Evolutionary conservation across 371 early-diverging fungal genomes (phyloP).

Genomic region (Mortierella sp.): DNA sequence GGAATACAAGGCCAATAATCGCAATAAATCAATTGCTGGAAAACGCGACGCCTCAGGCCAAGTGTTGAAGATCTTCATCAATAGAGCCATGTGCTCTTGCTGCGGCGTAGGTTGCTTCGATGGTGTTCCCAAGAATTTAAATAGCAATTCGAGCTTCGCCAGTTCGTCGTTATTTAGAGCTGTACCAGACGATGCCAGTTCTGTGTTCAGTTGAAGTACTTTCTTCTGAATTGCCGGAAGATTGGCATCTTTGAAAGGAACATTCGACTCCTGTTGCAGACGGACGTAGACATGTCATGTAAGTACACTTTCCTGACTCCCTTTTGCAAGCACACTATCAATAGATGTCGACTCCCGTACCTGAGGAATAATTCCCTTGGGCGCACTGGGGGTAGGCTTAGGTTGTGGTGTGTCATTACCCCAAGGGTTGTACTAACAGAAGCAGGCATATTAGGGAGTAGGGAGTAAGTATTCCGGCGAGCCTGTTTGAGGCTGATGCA

Average conservation of each 20-base stretch:
- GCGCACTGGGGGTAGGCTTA: background rate
- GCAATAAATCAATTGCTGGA: slow-evolving; percentile 88
- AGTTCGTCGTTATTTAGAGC: slow-evolving; percentile 56
- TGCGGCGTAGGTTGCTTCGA: slow-evolving; percentile 37
- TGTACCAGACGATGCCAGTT: slow-evolving; percentile 3
- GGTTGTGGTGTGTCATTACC: slow-evolving; percentile 48
- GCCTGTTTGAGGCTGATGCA: background rate
- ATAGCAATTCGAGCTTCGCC: slow-evolving; percentile 45
- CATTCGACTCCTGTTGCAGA: slow-evolving; percentile 57
- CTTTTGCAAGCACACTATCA: too few relatives aligned
- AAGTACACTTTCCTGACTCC: too few relatives aligned
- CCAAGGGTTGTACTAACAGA: slow-evolving; percentile 46
- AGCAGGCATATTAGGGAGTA: background rate
- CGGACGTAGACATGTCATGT: too few relatives aligned
- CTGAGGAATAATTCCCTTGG: slow-evolving; percentile 44
- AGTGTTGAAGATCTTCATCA: slow-evolving; percentile 57
- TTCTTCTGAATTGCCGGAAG: slow-evolving; percentile 78
- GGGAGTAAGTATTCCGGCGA: background rate
- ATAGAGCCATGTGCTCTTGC: slow-evolving; percentile 24
- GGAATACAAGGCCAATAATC: slow-evolving; percentile 71
- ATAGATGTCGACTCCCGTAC: slow-evolving; percentile 9
- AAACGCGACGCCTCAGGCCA: slow-evolving; percentile 80
- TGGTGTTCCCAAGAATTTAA: slow-evolving; percentile 58
- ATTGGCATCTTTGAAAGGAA: slow-evolving; percentile 80
- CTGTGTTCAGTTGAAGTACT: slow-evolving; percentile 71